Evolutionary conservation across 768 basidiomycete genomes (phyloP).

Genomic region (Macrolepiota fuliginosa): DNA sequence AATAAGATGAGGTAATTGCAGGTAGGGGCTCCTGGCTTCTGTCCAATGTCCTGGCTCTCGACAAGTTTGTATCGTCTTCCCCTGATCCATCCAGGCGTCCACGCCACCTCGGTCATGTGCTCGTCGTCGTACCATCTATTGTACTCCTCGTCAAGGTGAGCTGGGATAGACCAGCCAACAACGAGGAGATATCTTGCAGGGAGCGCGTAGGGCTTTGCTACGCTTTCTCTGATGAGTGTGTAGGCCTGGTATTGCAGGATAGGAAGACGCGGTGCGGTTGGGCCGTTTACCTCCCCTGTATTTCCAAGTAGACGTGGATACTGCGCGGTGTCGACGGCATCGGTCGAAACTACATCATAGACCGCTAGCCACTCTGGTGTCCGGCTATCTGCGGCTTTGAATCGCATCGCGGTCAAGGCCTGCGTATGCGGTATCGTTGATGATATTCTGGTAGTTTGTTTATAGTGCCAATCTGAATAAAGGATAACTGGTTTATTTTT

Average conservation of each 20-base stretch:
- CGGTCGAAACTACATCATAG: constrained; percentile 27
- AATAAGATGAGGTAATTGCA: not conserved
- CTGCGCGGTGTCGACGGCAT: constrained; percentile 14
- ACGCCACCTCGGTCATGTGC: constrained; percentile 23
- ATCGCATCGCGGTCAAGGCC: constrained; percentile 24
- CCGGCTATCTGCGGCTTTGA: constrained; percentile 28
- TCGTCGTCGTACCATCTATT: constrained; percentile 23
- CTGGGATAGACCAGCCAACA: constrained; percentile 19
- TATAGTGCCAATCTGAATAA: constrained; percentile 33
- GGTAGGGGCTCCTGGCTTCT: not conserved
- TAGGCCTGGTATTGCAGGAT: constrained; percentile 26
- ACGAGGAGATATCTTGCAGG: constrained; percentile 23
- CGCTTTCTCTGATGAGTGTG: constrained; percentile 18
- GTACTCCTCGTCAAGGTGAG: constrained; percentile 26
- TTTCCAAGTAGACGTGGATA: constrained; percentile 24
- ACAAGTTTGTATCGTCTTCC: constrained; percentile 25
- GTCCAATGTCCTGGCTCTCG: constrained; percentile 1
- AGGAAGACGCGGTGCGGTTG: constrained; percentile 21
- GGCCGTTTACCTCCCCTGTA: constrained; percentile 25
- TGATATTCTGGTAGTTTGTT: constrained; percentile 30
- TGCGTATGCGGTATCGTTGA: constrained; percentile 28
- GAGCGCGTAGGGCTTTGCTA: constrained; percentile 12
- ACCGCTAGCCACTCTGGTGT: constrained; percentile 25
- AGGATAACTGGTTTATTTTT: not conserved
- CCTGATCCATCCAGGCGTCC: constrained; percentile 30